Conservation (phyloP, 78 protist genomes). For the Dictyostelium purpureum region DNA sequence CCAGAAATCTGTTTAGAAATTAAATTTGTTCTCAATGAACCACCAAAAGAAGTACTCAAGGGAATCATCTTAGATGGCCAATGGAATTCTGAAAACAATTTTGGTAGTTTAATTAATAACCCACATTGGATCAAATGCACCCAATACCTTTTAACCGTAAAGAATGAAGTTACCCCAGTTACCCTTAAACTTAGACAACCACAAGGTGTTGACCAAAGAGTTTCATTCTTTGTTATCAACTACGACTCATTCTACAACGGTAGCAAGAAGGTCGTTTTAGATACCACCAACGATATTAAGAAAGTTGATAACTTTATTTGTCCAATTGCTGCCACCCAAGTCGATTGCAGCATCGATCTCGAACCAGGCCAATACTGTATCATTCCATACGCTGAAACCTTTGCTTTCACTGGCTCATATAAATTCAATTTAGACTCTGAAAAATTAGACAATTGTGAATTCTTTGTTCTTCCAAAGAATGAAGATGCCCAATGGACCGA, state of each 20-base stretch:
- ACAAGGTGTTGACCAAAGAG: conserved; percentile 58
- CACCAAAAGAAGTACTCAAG: conserved; percentile 76
- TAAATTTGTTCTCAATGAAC: conserved; percentile 50
- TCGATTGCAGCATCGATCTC: conserved; percentile 50
- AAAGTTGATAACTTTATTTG: conserved; percentile 62
- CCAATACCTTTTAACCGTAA: conserved; percentile 49
- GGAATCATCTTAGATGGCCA: conserved; percentile 62
- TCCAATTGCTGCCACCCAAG: conserved; percentile 45
- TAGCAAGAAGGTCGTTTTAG: conserved; percentile 50
- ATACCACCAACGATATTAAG: conserved; percentile 39
- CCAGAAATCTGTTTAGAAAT: conserved; percentile 61
- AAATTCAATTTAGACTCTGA: conserved; percentile 50
- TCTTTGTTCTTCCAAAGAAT: conserved; percentile 45
- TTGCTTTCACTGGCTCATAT: conserved; percentile 53
- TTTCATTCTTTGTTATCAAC: conserved; percentile 49
- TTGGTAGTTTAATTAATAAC: conserved; percentile 39
- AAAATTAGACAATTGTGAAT: conserved; percentile 14
- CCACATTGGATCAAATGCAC: conserved; percentile 78
- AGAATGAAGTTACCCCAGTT: conserved; percentile 29
- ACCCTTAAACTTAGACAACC: conserved; percentile 59
- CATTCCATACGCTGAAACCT: conserved; percentile 70
- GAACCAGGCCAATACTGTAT: conserved; percentile 57
- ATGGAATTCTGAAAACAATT: conserved; percentile 59
- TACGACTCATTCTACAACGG: conserved; percentile 65
- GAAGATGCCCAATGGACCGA: conserved; percentile 49